Evolutionary conservation across 257 asterid species (phyloP).

Genomic region (Gynochthodes officinalis): DNA sequence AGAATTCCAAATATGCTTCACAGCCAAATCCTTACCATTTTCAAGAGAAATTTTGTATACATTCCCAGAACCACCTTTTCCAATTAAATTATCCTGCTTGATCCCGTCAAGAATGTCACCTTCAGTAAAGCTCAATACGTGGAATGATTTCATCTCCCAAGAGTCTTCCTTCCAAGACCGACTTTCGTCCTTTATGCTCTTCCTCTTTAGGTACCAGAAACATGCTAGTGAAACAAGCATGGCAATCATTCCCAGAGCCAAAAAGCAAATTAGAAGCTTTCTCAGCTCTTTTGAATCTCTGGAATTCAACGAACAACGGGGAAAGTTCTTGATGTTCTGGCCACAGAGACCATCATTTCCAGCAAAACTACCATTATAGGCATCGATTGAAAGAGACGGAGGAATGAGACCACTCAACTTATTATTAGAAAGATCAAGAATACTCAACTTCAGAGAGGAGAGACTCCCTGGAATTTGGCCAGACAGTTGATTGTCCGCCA

Average conservation of each 20-base stretch:
- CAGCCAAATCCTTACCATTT: slow-evolving; percentile 56
- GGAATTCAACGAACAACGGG: slow-evolving; percentile 37
- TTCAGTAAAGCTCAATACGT: slow-evolving; percentile 55
- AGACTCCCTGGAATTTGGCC: slow-evolving; percentile 73
- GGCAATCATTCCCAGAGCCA: slow-evolving; percentile 24
- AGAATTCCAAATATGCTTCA: slow-evolving; percentile 66
- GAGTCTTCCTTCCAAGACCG: slow-evolving; percentile 58
- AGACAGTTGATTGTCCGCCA: slow-evolving; percentile 64
- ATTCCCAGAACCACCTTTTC: slow-evolving; percentile 84
- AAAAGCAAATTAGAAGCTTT: slow-evolving; percentile 35
- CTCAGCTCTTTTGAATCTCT: slow-evolving; percentile 28
- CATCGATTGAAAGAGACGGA: slow-evolving; percentile 47
- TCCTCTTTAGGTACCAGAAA: slow-evolving; percentile 37
- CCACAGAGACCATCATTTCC: slow-evolving; percentile 74
- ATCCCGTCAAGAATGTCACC: slow-evolving; percentile 74
- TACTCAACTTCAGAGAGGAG: slow-evolving; percentile 54
- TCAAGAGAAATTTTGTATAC: slow-evolving; percentile 50
- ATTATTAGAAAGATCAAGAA: slow-evolving; percentile 74
- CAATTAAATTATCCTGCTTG: slow-evolving; percentile 64
- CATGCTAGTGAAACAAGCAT: slow-evolving; percentile 33
- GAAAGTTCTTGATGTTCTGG: slow-evolving; percentile 41
- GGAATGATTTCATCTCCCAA: slow-evolving; percentile 76
- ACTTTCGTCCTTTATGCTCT: slow-evolving; percentile 17
- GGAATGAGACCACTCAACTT: slow-evolving; percentile 62
- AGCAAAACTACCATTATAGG: slow-evolving; percentile 61